Evolutionary conservation across 176 grass and related monocot species (phyloP).

Genomic region (Eragrostis nindensis): DNA sequence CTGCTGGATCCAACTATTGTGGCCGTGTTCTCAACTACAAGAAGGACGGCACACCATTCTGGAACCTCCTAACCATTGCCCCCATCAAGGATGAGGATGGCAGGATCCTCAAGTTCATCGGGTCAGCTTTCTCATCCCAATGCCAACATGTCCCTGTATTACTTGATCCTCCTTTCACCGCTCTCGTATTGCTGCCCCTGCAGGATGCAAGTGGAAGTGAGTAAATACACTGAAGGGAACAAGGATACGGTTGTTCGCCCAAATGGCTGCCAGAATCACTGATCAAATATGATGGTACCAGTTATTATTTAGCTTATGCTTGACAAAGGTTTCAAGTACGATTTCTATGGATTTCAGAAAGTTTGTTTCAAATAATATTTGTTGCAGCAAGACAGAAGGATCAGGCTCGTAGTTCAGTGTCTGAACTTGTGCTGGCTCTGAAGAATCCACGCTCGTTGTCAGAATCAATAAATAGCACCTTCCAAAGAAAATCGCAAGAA

Average conservation of each 20-base stretch:
- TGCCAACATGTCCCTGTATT: not conserved
- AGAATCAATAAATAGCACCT: slow-evolving; percentile 59
- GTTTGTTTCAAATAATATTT: not conserved
- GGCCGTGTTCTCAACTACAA: slow-evolving; percentile 95
- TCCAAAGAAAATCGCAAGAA: slow-evolving; percentile 72
- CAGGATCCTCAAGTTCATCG: slow-evolving; percentile 88
- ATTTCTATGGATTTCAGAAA: not conserved
- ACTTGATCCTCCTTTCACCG: not conserved
- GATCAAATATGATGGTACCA: slow-evolving; percentile 88
- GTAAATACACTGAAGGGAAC: slow-evolving; percentile 88
- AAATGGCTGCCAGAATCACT: slow-evolving; percentile 93
- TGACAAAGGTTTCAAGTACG: not conserved
- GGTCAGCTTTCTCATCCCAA: slow-evolving; percentile 49
- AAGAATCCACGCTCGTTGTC: slow-evolving; percentile 66
- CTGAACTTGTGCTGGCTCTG: slow-evolving; percentile 77
- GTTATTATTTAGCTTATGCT: not conserved
- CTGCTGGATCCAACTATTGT: slow-evolving; percentile 74
- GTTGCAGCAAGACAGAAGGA: slow-evolving; percentile 81
- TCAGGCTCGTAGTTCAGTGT: slow-evolving; percentile 76
- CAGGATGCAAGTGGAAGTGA: slow-evolving; percentile 99
- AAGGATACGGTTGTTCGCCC: slow-evolving; percentile 80
- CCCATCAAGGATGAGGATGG: slow-evolving; percentile 95
- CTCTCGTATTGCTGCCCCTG: not conserved
- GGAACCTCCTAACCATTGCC: slow-evolving; percentile 89
- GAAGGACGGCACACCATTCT: slow-evolving; percentile 87